Percentiles rank a stretch among this genome's conserved stretches.
These are phyloP conservation scores for Phaeosphaeria sp. DNA, from an alignment of 2,329 filamentous ascomycete genomes.

Conservation along the genomic window DNA sequence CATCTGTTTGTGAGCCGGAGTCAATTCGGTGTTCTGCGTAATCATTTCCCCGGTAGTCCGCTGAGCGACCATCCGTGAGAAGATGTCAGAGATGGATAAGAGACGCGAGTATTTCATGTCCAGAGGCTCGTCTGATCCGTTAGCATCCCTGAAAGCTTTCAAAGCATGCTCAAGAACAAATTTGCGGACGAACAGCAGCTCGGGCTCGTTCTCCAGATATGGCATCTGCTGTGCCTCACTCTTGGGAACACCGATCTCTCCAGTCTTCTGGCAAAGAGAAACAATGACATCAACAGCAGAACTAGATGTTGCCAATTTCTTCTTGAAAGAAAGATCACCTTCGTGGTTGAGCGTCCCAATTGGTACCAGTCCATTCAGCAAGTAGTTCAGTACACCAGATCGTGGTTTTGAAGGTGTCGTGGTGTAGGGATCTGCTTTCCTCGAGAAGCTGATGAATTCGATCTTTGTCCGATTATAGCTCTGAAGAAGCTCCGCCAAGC, in stretches of 20 bases:
- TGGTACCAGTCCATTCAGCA: slow-evolving; percentile 80
- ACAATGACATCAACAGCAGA: slow-evolving; percentile 89
- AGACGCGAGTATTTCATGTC: slow-evolving; percentile 88
- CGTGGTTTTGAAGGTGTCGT: slow-evolving; percentile 93
- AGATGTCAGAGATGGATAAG: slow-evolving; percentile 86
- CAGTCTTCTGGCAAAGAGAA: slow-evolving; percentile 85
- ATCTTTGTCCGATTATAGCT: slow-evolving; percentile 96
- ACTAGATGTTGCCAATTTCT: slow-evolving; percentile 81
- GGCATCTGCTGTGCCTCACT: slow-evolving; percentile 32
- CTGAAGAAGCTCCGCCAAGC: slow-evolving; percentile 85
- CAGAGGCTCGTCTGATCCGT: slow-evolving; percentile 76
- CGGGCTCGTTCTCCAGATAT: slow-evolving; percentile 75
- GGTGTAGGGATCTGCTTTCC: slow-evolving; percentile 82
- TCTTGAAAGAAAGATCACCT: slow-evolving; percentile 80
- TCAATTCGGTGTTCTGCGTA: slow-evolving; percentile 46
- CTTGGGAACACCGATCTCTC: slow-evolving; percentile 72
- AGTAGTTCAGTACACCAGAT: slow-evolving; percentile 90
- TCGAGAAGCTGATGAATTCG: slow-evolving; percentile 99
- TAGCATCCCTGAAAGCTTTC: slow-evolving; percentile 89
- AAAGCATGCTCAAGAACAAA: slow-evolving; percentile 94
- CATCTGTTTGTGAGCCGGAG: slow-evolving; percentile 77
- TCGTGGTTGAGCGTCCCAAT: slow-evolving; percentile 71
- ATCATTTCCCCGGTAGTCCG: slow-evolving; percentile 44
- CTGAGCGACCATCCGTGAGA: slow-evolving; percentile 86
- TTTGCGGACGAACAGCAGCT: slow-evolving; percentile 89